A percentile compares a stretch with the other conserved stretches of the same genome.
These are phyloP conservation scores for Haplosporangium gracile DNA, from an alignment of 192 early-diverging fungal species.

Conservation along the genomic window DNA sequence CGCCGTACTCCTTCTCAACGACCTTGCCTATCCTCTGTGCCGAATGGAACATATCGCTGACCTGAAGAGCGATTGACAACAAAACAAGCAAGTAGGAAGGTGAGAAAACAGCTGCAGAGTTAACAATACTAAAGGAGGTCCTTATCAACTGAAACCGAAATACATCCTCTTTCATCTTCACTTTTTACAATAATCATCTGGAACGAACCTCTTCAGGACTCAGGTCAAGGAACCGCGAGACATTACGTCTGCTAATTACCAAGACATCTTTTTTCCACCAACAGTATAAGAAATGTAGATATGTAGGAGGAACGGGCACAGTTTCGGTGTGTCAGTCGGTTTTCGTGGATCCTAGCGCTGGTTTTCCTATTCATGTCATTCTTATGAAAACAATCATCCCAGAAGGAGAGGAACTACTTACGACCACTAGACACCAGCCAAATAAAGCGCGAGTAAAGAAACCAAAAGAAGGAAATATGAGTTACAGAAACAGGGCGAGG, in stretches of 20 bases:
- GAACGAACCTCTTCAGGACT: conserved; percentile 77
- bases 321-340: background rate
- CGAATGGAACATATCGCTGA: conserved; percentile 82
- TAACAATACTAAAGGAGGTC: too few relatives aligned
- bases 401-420: background rate
- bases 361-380: background rate
- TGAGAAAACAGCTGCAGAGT: background rate
- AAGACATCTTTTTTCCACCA: conserved; percentile 78
- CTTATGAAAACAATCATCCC: background rate
- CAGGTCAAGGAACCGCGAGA: conserved; percentile 82
- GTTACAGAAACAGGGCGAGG: background rate
- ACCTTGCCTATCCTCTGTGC: conserved; percentile 82
- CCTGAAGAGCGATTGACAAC: conserved; percentile 20
- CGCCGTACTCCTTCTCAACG: conserved; percentile 80
- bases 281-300: background rate
- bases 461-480: background rate
- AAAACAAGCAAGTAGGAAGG: background rate
- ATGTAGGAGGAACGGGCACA: too few relatives aligned
- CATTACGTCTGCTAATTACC: conserved; percentile 76
- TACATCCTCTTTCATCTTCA: background rate
- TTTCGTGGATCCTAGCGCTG: background rate
- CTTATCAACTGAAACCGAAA: too few relatives aligned
- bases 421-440: background rate
- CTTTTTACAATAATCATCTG: background rate
- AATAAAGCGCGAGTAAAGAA: background rate